Conservation (phyloP, 306 rosid species). For the Datisca glomerata region DNA sequence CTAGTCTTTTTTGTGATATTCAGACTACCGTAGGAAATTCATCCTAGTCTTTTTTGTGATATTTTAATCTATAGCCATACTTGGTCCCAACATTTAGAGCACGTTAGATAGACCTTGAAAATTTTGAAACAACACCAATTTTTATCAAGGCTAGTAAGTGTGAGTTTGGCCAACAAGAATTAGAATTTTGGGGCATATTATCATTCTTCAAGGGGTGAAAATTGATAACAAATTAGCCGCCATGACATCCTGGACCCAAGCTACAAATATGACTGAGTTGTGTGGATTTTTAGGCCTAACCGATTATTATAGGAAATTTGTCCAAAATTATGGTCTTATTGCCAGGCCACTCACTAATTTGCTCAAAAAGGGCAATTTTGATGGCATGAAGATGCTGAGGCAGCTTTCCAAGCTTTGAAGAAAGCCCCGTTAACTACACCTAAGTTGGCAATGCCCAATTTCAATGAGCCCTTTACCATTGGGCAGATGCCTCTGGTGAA, state of each 20-base stretch:
- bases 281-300: slow-evolving; percentile 2
- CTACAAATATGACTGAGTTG: not conserved
- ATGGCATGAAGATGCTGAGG: not conserved
- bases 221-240: not conserved
- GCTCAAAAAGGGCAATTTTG: not conserved
- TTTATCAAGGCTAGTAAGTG: not conserved
- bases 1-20: no score
- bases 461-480: not conserved
- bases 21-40: not conserved
- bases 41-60: no score
- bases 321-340: not conserved
- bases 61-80: not conserved
- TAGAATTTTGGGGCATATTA: slow-evolving; percentile 1
- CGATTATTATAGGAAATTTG: not conserved
- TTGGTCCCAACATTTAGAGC: not conserved
- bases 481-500: not conserved
- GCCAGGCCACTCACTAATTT: slow-evolving; percentile 1
- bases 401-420: not conserved
- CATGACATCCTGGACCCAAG: not conserved
- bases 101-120: not conserved
- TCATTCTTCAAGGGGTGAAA: not conserved
- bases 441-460: not conserved
- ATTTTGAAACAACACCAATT: not conserved
- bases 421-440: not conserved
- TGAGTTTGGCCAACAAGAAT: slow-evolving; percentile 2